Evolutionary conservation across 495 filamentous ascomycete species (phyloP), one percentile per base, ranked within the genome.

Genomic region (Hypoxylon crocopeplum): DNA sequence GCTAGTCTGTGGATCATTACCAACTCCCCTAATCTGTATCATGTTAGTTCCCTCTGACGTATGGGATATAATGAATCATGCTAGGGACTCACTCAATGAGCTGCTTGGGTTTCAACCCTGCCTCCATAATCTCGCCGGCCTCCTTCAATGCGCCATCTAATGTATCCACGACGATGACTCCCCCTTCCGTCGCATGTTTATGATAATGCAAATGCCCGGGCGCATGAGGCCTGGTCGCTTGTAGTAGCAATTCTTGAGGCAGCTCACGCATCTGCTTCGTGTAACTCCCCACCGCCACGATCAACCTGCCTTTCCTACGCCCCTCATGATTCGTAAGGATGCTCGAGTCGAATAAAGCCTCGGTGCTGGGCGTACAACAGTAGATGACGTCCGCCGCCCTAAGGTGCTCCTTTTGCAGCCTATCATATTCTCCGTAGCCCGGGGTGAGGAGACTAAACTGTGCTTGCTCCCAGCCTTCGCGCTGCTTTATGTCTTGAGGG

Each of bases 71-170:
- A 6, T 25, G 25, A 15, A 12, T 13, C 32, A 13, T 2, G 32
- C n/a, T n/a, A n/a, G 41, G 25, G 7, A 63, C 78, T 69, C 61
- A 75, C 79, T 98, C 93, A 5, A 96, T 88, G 15, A 97, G 77
- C 64, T 96, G 86, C 21, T 84, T 79, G 0, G 87, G 80, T 34
- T 76, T 73, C 22, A 98, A 72, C 0, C 83, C 89, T 0, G 90
- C 90, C 63, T 91, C 84, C 21, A 93, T 88, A 47, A 98, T 76
- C 77, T 98, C 94, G 4, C 94, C 94, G 0, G 93, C 89, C 67
- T 97, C 92, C 63, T 86, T 84, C 56, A 97, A 63, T 48, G 90
- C 91, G 3, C 86, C 88, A 13, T 89, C 84, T 0, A 91, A 73
- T 25, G 86, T 91, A 69, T 98, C 93, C 8, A 97, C 93, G 3